A percentile compares a stretch with the other conserved stretches of the same genome.
These are phyloP conservation scores for Solanum hybrid DNA, from an alignment of 305 asterid species.

Conservation along the genomic window DNA sequence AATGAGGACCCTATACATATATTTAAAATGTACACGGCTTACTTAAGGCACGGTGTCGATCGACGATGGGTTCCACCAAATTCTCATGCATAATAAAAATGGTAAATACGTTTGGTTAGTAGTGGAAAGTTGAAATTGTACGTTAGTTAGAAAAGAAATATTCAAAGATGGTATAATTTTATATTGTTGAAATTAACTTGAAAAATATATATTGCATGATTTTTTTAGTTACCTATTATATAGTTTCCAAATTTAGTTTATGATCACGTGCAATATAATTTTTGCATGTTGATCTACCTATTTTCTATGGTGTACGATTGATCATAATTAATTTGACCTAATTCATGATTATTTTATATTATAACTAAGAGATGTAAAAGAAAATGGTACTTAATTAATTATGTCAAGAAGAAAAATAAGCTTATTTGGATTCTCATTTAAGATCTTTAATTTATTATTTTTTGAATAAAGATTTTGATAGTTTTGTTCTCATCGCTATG, in stretches of 20 bases:
- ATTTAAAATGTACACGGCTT: neutral
- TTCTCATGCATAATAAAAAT: neutral
- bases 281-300: neutral
- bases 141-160: neutral
- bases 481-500: neutral
- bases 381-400: neutral
- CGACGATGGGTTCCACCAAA: neutral
- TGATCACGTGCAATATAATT: neutral
- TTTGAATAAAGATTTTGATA: neutral
- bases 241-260: neutral
- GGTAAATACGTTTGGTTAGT: neutral
- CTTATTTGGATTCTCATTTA: neutral
- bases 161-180: neutral
- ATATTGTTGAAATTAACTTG: neutral
- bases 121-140: neutral
- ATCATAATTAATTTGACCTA: neutral
- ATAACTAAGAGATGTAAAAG: neutral
- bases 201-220: neutral
- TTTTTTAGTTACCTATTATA: neutral
- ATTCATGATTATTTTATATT: neutral
- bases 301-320: neutral
- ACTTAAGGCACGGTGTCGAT: neutral
- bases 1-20: neutral
- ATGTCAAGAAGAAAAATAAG: neutral
- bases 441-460: neutral